Percentiles rank a stretch among this genome's conserved stretches.
phyloP scores from a whole-genome alignment of 768 basidiomycete species.

The Lentinus brumalis region DNA sequence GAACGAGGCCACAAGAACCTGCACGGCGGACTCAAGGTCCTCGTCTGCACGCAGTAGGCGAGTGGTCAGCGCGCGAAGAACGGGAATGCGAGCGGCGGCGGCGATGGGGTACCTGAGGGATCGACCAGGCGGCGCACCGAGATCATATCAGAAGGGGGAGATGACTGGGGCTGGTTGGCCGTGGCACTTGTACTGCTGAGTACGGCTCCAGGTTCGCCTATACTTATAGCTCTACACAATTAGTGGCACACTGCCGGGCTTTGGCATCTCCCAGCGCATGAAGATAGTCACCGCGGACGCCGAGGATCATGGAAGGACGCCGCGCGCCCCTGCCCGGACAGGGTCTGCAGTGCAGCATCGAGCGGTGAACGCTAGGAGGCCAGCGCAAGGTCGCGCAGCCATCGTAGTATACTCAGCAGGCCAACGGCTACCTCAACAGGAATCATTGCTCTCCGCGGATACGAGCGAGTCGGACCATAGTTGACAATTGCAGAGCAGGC shows the following conservation, averaged over 20 bases:
- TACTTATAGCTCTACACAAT: conserved; percentile 9
- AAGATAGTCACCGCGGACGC: conserved; percentile 13
- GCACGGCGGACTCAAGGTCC: conserved; percentile 21
- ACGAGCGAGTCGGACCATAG: not conserved
- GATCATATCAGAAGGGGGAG: conserved; percentile 3
- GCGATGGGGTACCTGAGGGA: conserved; percentile 20
- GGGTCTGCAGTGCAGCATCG: not conserved
- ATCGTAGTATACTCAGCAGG: not conserved
- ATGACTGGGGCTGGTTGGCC: not conserved
- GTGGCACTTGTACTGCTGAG: not conserved
- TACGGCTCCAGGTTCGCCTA: not conserved
- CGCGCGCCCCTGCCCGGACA: conserved; percentile 4
- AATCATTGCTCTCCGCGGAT: not conserved
- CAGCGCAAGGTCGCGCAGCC: not conserved
- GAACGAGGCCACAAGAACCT: conserved; percentile 22
- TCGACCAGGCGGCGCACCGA: conserved; percentile 17
- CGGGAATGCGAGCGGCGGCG: not conserved
- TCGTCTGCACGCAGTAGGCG: conserved; percentile 14
- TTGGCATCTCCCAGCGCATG: not conserved
- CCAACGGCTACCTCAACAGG: not conserved
- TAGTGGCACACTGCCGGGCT: conserved; percentile 1
- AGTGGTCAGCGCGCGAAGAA: not conserved
- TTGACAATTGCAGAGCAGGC: not conserved
- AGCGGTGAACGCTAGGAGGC: not conserved
- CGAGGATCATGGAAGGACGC: conserved; percentile 16